Percentiles rank a stretch among this genome's conserved stretches.
Evolutionary conservation across 2,329 filamentous ascomycete species (phyloP).

Genomic region (Akanthomyces muscarius): DNA sequence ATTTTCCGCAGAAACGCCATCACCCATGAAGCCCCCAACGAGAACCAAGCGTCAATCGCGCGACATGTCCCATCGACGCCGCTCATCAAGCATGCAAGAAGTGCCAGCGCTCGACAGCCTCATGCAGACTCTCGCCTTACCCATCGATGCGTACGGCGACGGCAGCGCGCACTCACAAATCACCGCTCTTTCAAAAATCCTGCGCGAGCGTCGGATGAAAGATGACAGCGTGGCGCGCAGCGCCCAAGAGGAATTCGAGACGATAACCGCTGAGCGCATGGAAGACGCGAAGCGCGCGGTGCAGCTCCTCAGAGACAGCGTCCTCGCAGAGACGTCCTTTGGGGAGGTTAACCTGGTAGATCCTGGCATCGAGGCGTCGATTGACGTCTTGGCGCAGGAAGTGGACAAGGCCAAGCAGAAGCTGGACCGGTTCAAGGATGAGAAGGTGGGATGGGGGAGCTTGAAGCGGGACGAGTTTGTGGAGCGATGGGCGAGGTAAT

Average conservation of each 20-base stretch:
- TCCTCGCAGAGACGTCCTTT: constrained; percentile 51
- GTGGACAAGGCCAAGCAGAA: constrained; percentile 37
- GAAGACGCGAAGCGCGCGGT: constrained; percentile 46
- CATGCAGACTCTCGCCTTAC: constrained; percentile 44
- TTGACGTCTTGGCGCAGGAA: constrained; percentile 45
- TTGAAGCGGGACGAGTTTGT: constrained; percentile 47
- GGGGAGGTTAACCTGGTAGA: constrained; percentile 46
- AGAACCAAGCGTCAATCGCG: constrained; percentile 22
- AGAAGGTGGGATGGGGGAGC: constrained; percentile 36
- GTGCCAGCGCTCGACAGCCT: constrained; percentile 44
- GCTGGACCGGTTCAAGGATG: constrained; percentile 37
- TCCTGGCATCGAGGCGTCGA: constrained; percentile 47
- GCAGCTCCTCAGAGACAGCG: constrained; percentile 46
- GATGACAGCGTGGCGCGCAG: constrained; percentile 40
- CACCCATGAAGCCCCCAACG: constrained; percentile 34
- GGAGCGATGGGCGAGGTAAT: constrained; percentile 28
- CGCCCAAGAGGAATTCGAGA: constrained; percentile 50
- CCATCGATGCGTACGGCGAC: constrained; percentile 33
- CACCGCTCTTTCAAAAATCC: constrained; percentile 31
- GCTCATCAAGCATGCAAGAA: constrained; percentile 36
- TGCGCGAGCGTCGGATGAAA: constrained; percentile 41
- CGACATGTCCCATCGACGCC: constrained; percentile 25
- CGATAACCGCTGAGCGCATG: constrained; percentile 37
- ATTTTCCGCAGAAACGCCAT: constrained; percentile 20
- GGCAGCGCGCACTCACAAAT: constrained; percentile 24